Evolutionary conservation across 257 asterid species (phyloP).

Genomic region (Knoxia roxburghii): DNA sequence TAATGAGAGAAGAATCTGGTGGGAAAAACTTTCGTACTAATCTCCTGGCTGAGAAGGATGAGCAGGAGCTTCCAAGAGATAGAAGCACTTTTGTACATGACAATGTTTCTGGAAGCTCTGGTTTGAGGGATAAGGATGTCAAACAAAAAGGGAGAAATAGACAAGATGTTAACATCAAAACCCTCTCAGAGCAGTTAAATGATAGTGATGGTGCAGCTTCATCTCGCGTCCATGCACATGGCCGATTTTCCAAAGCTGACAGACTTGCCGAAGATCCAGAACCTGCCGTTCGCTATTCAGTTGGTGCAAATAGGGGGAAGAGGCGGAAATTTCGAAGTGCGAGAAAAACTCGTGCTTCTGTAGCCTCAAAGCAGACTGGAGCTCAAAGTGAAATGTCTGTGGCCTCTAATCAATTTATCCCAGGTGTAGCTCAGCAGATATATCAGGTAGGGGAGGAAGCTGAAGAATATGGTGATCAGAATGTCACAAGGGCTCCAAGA

Average conservation of each 20-base stretch:
- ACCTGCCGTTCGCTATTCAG: conserved; percentile 28
- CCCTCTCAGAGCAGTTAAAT: conserved; percentile 55
- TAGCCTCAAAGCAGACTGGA: conserved; percentile 42
- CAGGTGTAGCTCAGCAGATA: conserved; percentile 35
- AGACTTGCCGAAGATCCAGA: conserved; percentile 36
- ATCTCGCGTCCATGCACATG: conserved; percentile 35
- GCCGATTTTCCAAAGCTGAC: conserved; percentile 28
- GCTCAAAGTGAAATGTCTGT: conserved; percentile 71
- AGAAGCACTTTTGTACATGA: conserved; percentile 25
- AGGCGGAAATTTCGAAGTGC: conserved; percentile 73
- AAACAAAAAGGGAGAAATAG: conserved; percentile 28
- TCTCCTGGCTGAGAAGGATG: conserved; percentile 28
- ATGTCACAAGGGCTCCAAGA: conserved; percentile 40
- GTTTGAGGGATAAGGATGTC: conserved; percentile 29
- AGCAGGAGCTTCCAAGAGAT: conserved; percentile 19
- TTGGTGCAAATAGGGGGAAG: conserved; percentile 43
- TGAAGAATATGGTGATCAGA: conserved; percentile 38
- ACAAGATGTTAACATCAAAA: conserved; percentile 39
- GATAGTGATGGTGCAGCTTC: conserved; percentile 65
- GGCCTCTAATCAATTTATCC: conserved; percentile 76
- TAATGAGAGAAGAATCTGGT: conserved; percentile 38
- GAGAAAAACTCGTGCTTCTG: conserved; percentile 55
- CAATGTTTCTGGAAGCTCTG: conserved; percentile 40
- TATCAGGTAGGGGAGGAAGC: conserved; percentile 35
- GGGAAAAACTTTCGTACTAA: conserved; percentile 33